A percentile compares a stretch with the other conserved stretches of the same genome.
Evolutionary conservation across 2,329 filamentous ascomycete genomes (phyloP).

Genomic region (Fusarium sp.): DNA sequence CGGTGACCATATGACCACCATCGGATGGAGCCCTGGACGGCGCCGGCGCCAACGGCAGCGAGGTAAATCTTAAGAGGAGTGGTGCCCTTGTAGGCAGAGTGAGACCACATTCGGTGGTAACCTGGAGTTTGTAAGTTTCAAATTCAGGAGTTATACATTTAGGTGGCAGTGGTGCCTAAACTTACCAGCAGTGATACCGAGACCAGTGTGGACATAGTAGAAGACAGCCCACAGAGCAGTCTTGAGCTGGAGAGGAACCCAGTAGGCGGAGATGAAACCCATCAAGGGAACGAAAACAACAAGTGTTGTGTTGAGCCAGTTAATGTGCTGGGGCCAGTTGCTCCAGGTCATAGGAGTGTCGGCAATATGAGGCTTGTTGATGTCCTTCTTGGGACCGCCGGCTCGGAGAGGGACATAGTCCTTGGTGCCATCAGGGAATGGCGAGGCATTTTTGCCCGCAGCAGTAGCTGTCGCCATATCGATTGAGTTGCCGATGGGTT

Average conservation of each 20-base stretch:
- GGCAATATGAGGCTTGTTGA: slow-evolving; percentile 75
- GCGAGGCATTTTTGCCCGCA: slow-evolving; percentile 53
- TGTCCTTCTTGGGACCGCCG: slow-evolving; percentile 37
- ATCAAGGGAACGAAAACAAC: slow-evolving; percentile 82
- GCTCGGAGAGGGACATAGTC: slow-evolving; percentile 65
- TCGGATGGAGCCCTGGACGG: slow-evolving; percentile 85
- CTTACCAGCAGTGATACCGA: slow-evolving; percentile 83
- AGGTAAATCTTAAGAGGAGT: slow-evolving; percentile 84
- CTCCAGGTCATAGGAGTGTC: slow-evolving; percentile 81
- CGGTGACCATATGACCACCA: slow-evolving; percentile 92
- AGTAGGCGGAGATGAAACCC: slow-evolving; percentile 80
- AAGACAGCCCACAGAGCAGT: slow-evolving; percentile 79
- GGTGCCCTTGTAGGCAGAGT: slow-evolving; percentile 83
- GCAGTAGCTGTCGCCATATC: slow-evolving; percentile 56
- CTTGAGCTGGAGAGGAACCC: slow-evolving; percentile 78
- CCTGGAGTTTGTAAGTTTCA: slow-evolving; percentile 38
- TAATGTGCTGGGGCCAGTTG: slow-evolving; percentile 94
- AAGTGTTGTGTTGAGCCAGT: slow-evolving; percentile 90
- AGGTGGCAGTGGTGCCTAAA: background rate
- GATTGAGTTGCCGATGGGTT: slow-evolving; percentile 15
- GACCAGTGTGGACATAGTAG: slow-evolving; percentile 87
- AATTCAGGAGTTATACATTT: background rate
- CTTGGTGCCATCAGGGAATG: slow-evolving; percentile 65
- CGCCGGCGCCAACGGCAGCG: slow-evolving; percentile 82
- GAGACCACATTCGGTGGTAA: slow-evolving; percentile 82